Evolutionary conservation across 495 filamentous ascomycete genomes (phyloP).

Genomic region (Hyaloscypha variabilis): DNA sequence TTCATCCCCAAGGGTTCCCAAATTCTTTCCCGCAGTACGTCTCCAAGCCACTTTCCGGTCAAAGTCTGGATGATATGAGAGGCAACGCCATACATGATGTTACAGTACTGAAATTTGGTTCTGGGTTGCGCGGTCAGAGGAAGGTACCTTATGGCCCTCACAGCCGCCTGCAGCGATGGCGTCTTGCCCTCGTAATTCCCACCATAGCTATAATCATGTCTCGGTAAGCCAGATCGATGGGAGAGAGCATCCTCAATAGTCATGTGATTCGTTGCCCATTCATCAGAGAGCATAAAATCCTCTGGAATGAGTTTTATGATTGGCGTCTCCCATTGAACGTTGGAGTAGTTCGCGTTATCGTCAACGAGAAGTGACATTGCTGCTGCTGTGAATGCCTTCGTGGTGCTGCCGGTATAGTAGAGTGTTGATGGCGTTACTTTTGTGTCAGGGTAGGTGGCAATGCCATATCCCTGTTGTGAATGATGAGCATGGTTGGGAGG

Average conservation of each 20-base stretch:
- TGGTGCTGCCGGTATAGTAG: slow-evolving; percentile 51
- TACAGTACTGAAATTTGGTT: slow-evolving; percentile 51
- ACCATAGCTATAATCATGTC: slow-evolving; percentile 30
- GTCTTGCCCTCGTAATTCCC: slow-evolving; percentile 30
- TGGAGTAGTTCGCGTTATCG: slow-evolving; percentile 35
- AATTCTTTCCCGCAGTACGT: slow-evolving; percentile 43
- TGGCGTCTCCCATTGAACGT: slow-evolving; percentile 52
- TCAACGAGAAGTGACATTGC: slow-evolving; percentile 49
- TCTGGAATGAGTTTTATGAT: slow-evolving; percentile 50
- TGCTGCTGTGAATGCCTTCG: slow-evolving; percentile 59
- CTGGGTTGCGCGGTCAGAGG: slow-evolving; percentile 43
- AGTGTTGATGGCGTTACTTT: slow-evolving; percentile 48
- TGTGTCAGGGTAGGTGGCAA: slow-evolving; percentile 40
- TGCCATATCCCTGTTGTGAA: slow-evolving; percentile 51
- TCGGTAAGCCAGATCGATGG: slow-evolving; percentile 51
- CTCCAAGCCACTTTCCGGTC: slow-evolving; percentile 44
- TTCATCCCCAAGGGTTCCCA: slow-evolving; percentile 54
- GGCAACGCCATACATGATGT: slow-evolving; percentile 52
- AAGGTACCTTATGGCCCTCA: slow-evolving; percentile 46
- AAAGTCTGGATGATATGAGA: slow-evolving; percentile 46
- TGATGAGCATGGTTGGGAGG: not conserved
- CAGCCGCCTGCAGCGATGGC: slow-evolving; percentile 34
- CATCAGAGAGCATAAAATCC: slow-evolving; percentile 54
- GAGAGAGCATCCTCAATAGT: slow-evolving; percentile 55
- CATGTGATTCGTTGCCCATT: slow-evolving; percentile 45